phyloP scores from a whole-genome alignment of 2,329 filamentous ascomycete species.

The Metarhizium sp. region DNA sequence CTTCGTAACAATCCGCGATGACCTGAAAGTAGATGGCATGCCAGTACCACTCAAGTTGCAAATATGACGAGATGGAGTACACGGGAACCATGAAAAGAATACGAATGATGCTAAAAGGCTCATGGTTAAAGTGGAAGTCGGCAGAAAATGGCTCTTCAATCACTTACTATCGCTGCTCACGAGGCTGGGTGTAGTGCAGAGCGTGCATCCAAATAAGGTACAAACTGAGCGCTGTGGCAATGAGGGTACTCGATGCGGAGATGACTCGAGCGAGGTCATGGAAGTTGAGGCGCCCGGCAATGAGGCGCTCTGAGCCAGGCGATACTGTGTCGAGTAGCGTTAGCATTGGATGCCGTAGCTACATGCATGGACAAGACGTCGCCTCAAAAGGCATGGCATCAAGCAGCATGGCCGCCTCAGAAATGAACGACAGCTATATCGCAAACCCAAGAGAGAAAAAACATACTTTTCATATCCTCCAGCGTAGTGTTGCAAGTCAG shows the following conservation, averaged over 20 bases:
- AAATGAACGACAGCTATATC: background rate
- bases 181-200: conserved; percentile 49
- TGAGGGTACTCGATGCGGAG: conserved; percentile 34
- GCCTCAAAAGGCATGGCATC: background rate
- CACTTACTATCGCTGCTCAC: conserved; percentile 47
- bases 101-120: conserved; percentile 59
- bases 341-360: background rate
- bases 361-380: background rate
- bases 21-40: conserved; percentile 75
- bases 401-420: background rate
- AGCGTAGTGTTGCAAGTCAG: conserved; percentile 33
- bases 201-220: conserved; percentile 52
- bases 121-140: background rate
- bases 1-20: conserved; percentile 78
- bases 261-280: conserved; percentile 45
- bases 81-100: conserved; percentile 84
- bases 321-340: conserved; percentile 21
- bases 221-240: conserved; percentile 43
- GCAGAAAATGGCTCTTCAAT: background rate
- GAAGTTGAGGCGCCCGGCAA: conserved; percentile 42
- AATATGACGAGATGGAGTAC: conserved; percentile 65
- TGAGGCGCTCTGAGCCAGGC: conserved; percentile 33
- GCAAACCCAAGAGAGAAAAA: conserved; percentile 4
- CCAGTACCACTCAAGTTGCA: conserved; percentile 65
- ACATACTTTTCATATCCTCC: conserved; percentile 33